Conservation (phyloP, 768 basidiomycete species). For the Lactarius deliciosus region DNA sequence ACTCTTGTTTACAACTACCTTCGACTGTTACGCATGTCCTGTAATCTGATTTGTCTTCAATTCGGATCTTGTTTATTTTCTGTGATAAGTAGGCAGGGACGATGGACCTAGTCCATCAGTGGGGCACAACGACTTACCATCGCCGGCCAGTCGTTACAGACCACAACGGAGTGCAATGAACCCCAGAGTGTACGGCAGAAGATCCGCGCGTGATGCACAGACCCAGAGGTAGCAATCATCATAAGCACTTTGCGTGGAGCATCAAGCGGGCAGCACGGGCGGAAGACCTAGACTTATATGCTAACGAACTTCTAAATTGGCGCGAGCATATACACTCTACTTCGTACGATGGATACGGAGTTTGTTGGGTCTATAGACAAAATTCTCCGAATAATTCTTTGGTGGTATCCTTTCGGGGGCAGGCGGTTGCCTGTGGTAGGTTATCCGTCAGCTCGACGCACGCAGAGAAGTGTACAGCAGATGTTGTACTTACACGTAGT, state of each 20-base stretch:
- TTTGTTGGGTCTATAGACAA: slow-evolving; percentile 73
- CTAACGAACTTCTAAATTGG: slow-evolving; percentile 6
- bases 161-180: background rate
- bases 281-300: background rate
- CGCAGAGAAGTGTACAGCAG: background rate
- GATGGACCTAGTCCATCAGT: background rate
- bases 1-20: background rate
- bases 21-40: background rate
- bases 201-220: background rate
- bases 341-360: slow-evolving; percentile 88
- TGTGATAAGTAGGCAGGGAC: background rate
- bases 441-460: background rate
- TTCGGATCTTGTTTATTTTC: background rate
- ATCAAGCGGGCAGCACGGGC: background rate
- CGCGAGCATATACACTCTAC: slow-evolving; percentile 47
- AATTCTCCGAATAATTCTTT: slow-evolving; percentile 93
- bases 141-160: background rate
- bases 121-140: background rate
- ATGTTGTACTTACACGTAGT: slow-evolving; percentile 67
- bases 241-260: background rate
- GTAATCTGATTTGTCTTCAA: background rate
- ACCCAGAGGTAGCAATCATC: background rate
- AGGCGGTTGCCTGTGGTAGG: slow-evolving; percentile 50
- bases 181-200: background rate
- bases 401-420: slow-evolving; percentile 69